Evolutionary conservation across 2,329 filamentous ascomycete species (phyloP).

Genomic region (Eutypa lata): DNA sequence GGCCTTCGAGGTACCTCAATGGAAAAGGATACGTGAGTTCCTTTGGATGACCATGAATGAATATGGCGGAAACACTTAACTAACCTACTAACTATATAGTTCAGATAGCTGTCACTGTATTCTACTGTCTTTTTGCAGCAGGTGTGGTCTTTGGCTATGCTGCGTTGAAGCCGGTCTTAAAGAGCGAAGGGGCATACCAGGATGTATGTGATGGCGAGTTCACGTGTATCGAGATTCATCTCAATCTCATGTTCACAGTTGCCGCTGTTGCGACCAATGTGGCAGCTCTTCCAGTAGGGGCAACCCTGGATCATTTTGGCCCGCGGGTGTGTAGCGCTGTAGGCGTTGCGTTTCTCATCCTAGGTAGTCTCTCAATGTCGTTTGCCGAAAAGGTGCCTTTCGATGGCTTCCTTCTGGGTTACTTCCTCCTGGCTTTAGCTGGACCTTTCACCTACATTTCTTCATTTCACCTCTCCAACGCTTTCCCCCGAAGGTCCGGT

Average conservation of each 20-base stretch:
- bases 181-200: slow-evolving; percentile 68
- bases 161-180: slow-evolving; percentile 77
- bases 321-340: slow-evolving; percentile 73
- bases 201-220: slow-evolving; percentile 51
- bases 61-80: slow-evolving; percentile 6
- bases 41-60: not conserved
- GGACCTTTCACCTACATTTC: slow-evolving; percentile 81
- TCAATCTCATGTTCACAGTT: slow-evolving; percentile 92
- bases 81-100: slow-evolving; percentile 37
- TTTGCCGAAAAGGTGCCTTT: slow-evolving; percentile 63
- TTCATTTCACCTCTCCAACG: slow-evolving; percentile 80
- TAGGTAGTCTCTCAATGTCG: slow-evolving; percentile 71
- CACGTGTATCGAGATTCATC: slow-evolving; percentile 54
- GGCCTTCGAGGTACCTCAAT: slow-evolving; percentile 52
- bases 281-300: slow-evolving; percentile 79
- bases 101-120: slow-evolving; percentile 65
- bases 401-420: slow-evolving; percentile 72
- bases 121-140: slow-evolving; percentile 74
- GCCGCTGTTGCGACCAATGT: slow-evolving; percentile 88
- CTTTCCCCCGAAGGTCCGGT: slow-evolving; percentile 73
- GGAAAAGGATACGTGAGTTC: slow-evolving; percentile 51
- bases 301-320: slow-evolving; percentile 78
- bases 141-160: slow-evolving; percentile 84
- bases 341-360: slow-evolving; percentile 64
- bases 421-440: slow-evolving; percentile 73